Conservation (phyloP, 225 moss, liverwort and hornwort species). For the Polytrichum formosum region DNA sequence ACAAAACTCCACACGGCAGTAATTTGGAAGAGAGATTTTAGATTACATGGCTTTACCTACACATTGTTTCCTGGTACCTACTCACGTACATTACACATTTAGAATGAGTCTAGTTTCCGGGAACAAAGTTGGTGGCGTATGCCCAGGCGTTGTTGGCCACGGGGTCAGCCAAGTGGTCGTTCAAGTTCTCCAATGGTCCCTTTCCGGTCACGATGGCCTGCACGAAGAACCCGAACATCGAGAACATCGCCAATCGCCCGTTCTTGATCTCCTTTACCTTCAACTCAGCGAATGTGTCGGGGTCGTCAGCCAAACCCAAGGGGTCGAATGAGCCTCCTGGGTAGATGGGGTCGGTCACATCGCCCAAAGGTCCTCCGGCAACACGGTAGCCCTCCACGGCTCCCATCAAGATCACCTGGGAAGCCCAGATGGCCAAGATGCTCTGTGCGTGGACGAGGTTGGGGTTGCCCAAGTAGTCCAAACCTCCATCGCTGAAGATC, state of each 20-base stretch:
- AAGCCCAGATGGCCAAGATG: constrained; percentile 30
- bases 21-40: too few relatives aligned
- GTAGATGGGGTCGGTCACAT: constrained; percentile 30
- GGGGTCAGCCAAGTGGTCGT: constrained; percentile 35
- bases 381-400: constrained; percentile 31
- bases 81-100: too few relatives aligned
- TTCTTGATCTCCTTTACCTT: constrained; percentile 79
- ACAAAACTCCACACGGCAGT: too few relatives aligned
- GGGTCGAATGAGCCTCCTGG: constrained; percentile 32
- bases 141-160: constrained; percentile 39
- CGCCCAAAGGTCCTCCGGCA: constrained; percentile 29
- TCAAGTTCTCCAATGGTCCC: constrained; percentile 31
- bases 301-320: constrained; percentile 34
- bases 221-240: constrained; percentile 38
- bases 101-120: constrained; percentile 3
- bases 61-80: too few relatives aligned
- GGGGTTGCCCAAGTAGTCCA: constrained; percentile 44
- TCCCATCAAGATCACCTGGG: constrained; percentile 37
- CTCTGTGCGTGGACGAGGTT: constrained; percentile 38
- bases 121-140: constrained; percentile 38
- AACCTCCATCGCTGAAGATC: constrained; percentile 32
- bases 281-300: constrained; percentile 34
- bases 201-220: constrained; percentile 40
- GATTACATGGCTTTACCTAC: too few relatives aligned
- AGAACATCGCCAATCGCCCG: constrained; percentile 48